These are phyloP conservation scores for Ophiocordyceps unilateralis DNA, from an alignment of 2,329 filamentous ascomycete genomes.

Conservation along the genomic window DNA sequence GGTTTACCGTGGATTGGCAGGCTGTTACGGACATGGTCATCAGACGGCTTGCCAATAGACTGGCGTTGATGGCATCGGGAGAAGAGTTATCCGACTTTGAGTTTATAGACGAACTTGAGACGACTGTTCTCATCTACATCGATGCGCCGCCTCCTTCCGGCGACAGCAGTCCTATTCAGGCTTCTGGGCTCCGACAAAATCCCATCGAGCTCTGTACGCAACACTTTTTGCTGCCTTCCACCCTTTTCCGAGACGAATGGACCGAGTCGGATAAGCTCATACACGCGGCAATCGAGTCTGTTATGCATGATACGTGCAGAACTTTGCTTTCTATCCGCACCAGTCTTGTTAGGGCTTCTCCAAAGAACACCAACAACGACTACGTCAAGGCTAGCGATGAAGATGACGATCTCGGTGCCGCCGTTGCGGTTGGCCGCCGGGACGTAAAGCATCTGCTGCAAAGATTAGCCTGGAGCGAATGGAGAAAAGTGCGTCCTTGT, in stretches of 20 bases:
- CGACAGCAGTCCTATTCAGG: no score
- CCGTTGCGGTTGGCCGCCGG: background rate
- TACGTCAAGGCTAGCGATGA: background rate
- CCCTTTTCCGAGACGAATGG: constrained; percentile 8
- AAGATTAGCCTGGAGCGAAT: constrained; percentile 40
- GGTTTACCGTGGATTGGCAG: constrained; percentile 43
- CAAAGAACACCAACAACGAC: background rate
- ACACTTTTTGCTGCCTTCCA: background rate
- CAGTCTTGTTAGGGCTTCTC: background rate
- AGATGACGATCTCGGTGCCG: background rate
- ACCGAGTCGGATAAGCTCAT: constrained; percentile 27
- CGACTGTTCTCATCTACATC: background rate
- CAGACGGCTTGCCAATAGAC: constrained; percentile 37
- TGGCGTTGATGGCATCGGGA: constrained; percentile 22
- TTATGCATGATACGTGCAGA: constrained; percentile 22
- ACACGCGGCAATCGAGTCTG: constrained; percentile 21
- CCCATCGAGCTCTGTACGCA: background rate
- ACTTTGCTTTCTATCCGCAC: constrained; percentile 6
- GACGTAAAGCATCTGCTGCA: constrained; percentile 17
- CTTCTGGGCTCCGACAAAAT: background rate
- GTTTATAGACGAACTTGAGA: background rate
- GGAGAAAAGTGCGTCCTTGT: constrained; percentile 40
- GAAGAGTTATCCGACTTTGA: background rate
- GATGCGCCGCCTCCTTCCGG: background rate
- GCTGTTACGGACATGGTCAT: constrained; percentile 46